A percentile compares a stretch with the other conserved stretches of the same genome.
Evolutionary conservation across 2,329 filamentous ascomycete species (phyloP).

Genomic region (Alternaria sp.): DNA sequence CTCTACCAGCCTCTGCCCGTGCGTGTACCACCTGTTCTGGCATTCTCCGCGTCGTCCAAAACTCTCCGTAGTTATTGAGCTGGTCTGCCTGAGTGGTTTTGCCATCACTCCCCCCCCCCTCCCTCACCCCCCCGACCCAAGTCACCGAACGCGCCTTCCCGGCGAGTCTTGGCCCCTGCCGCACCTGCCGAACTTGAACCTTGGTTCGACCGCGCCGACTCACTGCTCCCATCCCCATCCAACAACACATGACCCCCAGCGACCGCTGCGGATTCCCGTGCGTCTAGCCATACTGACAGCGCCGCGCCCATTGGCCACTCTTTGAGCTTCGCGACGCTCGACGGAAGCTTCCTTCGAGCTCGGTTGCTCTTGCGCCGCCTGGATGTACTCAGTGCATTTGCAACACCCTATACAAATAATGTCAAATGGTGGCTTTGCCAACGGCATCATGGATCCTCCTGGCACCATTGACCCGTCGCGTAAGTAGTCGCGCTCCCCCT

Average conservation of each 20-base stretch:
- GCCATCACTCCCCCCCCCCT: background rate
- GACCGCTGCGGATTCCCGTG: constrained; percentile 22
- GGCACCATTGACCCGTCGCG: constrained; percentile 54
- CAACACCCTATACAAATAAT: constrained; percentile 45
- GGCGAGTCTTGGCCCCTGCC: constrained; percentile 22
- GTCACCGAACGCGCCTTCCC: constrained; percentile 15
- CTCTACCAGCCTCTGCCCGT: constrained; percentile 8
- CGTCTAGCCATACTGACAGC: constrained; percentile 22
- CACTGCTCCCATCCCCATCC: constrained; percentile 7
- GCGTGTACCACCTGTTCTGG: constrained; percentile 16
- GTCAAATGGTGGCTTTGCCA: constrained; percentile 52
- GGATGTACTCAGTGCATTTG: constrained; percentile 54
- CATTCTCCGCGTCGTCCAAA: background rate
- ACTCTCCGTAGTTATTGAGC: background rate
- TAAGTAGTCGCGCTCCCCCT: constrained; percentile 18
- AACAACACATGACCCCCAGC: constrained; percentile 16
- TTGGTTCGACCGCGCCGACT: constrained; percentile 21
- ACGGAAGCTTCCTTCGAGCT: constrained; percentile 38
- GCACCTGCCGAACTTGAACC: constrained; percentile 14
- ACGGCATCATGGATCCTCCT: constrained; percentile 53
- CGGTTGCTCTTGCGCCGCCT: constrained; percentile 48
- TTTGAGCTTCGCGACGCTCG: constrained; percentile 27
- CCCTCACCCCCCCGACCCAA: background rate
- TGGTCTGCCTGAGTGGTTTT: background rate
- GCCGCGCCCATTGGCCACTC: constrained; percentile 35